Base-by-base conservation (phyloP, 1,139 yeast species). In the Taiozyma sp. region DNA sequence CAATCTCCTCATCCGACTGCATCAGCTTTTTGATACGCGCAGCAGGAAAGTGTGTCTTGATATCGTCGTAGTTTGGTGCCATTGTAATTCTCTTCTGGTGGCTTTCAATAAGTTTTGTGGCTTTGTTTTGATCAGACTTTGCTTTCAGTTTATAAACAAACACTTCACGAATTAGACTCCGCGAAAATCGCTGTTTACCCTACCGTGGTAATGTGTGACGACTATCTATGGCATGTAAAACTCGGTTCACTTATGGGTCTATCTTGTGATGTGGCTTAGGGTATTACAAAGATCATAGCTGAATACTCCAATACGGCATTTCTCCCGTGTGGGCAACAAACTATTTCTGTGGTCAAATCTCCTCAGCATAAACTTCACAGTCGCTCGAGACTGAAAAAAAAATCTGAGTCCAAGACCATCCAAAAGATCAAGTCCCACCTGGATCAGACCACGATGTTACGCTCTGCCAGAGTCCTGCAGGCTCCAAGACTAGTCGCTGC, bases 1-100 rank as follows among this genome's bases (percentile, higher is more conserved):
- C 99, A 47, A 93, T 91, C 59, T 93, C 99, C 60, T 93, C 99
- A 68, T 93, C 99, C 47, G 96, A 85, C 66, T 93, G 99, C 97
- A 93, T 91, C 52, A 93, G 81, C 64, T 95, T 88, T 72, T 93
- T 93, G 65, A 93, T 91, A 56, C 98, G 80, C 4, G 99, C 99
- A 47, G 96, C 95, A 6, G 99, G 99, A 71, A 93, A 91, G 64
- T 93, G 96, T 45, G 98, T 91, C 69, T 88, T 89, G 62, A 91
- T 87, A 55, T 73, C 72, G 45, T 76, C 82, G 51, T 62, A 66
- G 48, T 57, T 58, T 28, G 61, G 56, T 6, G 54, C 45, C 54
- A 51, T 51, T 30, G 11, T 40, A 6, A 37, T 19, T 35, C 4
- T 8, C 4, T n/a, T 34, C 16, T 34, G 37, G 8, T 14, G 37